These are phyloP conservation scores for Amanita pseudoporphyria DNA, from an alignment of 768 basidiomycete genomes.

Conservation along the genomic window DNA sequence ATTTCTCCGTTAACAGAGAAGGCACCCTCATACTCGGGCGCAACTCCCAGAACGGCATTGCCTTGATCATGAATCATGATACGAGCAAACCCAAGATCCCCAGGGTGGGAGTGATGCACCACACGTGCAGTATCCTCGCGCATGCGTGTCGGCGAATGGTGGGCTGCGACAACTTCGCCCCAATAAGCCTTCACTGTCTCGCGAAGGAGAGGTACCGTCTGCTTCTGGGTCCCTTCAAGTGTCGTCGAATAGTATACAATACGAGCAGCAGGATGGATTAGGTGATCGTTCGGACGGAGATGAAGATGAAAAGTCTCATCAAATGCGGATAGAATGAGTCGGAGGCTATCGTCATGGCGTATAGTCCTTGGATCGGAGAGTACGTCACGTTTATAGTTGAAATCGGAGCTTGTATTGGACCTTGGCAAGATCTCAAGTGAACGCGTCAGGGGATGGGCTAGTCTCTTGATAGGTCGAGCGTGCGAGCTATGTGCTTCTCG, in stretches of 20 bases:
- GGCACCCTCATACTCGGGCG: constrained; percentile 66
- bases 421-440: constrained; percentile 52
- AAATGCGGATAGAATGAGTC: constrained; percentile 59
- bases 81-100: constrained; percentile 67
- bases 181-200: constrained; percentile 59
- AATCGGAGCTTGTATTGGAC: constrained; percentile 12
- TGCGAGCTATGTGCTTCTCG: constrained; percentile 32
- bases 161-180: constrained; percentile 64
- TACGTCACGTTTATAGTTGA: constrained; percentile 21
- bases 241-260: constrained; percentile 52
- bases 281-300: constrained; percentile 66
- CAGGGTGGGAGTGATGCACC: constrained; percentile 30
- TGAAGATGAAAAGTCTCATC: constrained; percentile 61
- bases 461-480: constrained; percentile 36
- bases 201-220: constrained; percentile 52
- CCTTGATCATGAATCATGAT: constrained; percentile 64
- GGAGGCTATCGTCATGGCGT: constrained; percentile 60
- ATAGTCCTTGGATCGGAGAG: constrained; percentile 36
- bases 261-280: constrained; percentile 71
- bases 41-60: constrained; percentile 31
- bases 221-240: constrained; percentile 42
- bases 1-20: constrained; percentile 60
- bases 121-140: constrained; percentile 55
- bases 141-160: constrained; percentile 43
- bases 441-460: constrained; percentile 39